Conservation (phyloP, 805 yeast genomes). For the Blastobotrys americana region DNA sequence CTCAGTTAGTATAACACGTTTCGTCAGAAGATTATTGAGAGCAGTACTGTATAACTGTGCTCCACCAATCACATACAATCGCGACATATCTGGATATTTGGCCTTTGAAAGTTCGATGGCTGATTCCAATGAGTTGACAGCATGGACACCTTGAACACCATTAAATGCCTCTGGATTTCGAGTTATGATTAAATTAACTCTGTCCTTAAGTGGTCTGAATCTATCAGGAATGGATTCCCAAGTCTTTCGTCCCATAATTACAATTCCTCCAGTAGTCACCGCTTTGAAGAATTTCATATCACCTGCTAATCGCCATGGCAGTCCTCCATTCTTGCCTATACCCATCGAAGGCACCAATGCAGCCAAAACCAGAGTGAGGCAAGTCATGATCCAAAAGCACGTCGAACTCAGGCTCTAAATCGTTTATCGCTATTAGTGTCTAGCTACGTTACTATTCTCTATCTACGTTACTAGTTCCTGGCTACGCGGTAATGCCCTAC, state of each 20-base stretch:
- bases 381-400: too few species aligned
- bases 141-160: constrained; percentile 25
- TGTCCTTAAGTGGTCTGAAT: constrained; percentile 73
- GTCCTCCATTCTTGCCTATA: constrained; percentile 69
- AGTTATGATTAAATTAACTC: constrained; percentile 72
- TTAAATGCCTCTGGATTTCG: constrained; percentile 29
- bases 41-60: constrained; percentile 71
- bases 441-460: too few species aligned
- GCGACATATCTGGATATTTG: constrained; percentile 23
- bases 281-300: constrained; percentile 82
- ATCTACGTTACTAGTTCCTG: too few species aligned
- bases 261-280: constrained; percentile 52
- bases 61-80: constrained; percentile 85
- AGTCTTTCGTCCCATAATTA: constrained; percentile 92
- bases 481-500: too few species aligned
- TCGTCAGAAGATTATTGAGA: constrained; percentile 38
- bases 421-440: too few species aligned
- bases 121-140: constrained; percentile 38
- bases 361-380: constrained; percentile 73
- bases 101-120: constrained; percentile 32
- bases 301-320: constrained; percentile 81
- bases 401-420: too few species aligned
- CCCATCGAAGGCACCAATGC: constrained; percentile 75
- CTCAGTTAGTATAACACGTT: constrained; percentile 63
- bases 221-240: constrained; percentile 88